Base-by-base conservation (phyloP, 2,329 filamentous ascomycete genomes). In the Fonsecaea multimorphosa region DNA sequence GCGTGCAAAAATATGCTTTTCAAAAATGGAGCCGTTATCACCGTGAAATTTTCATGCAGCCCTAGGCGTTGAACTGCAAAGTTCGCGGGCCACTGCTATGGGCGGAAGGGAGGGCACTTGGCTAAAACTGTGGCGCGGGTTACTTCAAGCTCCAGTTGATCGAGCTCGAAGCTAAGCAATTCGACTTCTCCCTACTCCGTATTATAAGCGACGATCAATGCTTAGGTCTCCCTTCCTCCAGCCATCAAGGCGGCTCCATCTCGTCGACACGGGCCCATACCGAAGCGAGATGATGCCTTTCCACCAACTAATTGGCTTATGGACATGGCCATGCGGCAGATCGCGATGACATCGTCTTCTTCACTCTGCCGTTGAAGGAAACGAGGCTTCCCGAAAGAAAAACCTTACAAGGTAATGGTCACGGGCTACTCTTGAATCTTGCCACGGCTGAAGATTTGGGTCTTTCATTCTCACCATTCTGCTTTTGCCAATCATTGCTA, bases 361-460 rank as follows among this genome's bases (percentile, higher is more conserved):
- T 24, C 44, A 44, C 44, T 24, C 8, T 49, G 11, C 44, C 44
- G 22, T 49, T 49, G 44, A 1, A 24, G 44, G 44, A 24, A 49
- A 49, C 44, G 44, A 49, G 44, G 14, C 44, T 49, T 49, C 44
- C 19, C 44, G 19, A 24, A 49, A 24, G 44, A 49, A 49, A 24
- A 49, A 7, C 12, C 8, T 27, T 14, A 2, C 22, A 4, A 11
- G 22, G 24, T 31, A 8, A 22, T 24, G 19, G 27, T 49, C 44
- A 49, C 12, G 19, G 19, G 11, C 8, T 3, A 24, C 19, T 16
- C 44, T 49, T 27, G 44, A 24, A 11, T 12, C 11, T 49, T 14
- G 22, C 8, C 8, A 27, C 19, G 19, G 1, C 44, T 49, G 44
- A 49, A 49, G 44, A 27, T 27, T n/a, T 7, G 19, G 19, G 22